Evolutionary conservation across 495 filamentous ascomycete genomes (phyloP).

Genomic region (Penicillium maclennaniae): DNA sequence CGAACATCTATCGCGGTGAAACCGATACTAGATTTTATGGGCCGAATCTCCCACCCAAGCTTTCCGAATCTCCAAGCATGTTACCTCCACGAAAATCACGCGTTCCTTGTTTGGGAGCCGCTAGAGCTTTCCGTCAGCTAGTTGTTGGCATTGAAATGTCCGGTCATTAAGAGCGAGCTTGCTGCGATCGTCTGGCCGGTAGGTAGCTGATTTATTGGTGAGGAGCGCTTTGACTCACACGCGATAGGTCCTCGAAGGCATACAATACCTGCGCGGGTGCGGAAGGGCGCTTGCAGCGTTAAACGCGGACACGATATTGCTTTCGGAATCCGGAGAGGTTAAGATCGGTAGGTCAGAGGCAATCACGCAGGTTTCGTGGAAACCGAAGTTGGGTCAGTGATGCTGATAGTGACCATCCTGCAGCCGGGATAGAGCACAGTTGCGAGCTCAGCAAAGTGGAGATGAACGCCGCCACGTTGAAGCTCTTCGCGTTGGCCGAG

Average conservation of each 20-base stretch:
- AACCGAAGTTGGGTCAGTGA: background rate
- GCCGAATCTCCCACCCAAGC: background rate
- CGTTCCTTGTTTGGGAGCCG: conserved; percentile 5
- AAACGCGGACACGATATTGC: background rate
- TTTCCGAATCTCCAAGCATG: conserved; percentile 1
- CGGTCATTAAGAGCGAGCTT: conserved; percentile 1
- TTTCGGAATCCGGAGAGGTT: background rate
- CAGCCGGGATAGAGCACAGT: conserved; percentile 3
- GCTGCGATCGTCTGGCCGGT: conserved; percentile 2
- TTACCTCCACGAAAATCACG: background rate
- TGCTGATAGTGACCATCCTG: background rate
- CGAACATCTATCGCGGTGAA: background rate
- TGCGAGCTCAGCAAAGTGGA: background rate
- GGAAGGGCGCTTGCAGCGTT: background rate
- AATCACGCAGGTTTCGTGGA: no score
- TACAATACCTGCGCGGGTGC: background rate
- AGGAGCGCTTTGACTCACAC: background rate
- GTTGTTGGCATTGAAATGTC: conserved; percentile 1
- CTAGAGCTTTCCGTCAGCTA: conserved; percentile 4
- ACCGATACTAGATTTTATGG: background rate
- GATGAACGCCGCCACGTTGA: conserved; percentile 2
- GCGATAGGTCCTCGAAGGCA: background rate
- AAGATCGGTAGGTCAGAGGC: background rate
- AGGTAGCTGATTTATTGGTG: background rate
- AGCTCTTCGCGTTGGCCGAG: conserved; percentile 2